Conservation (phyloP, 192 early-diverging fungal species). For the Umbelopsis ramanniana region DNA sequence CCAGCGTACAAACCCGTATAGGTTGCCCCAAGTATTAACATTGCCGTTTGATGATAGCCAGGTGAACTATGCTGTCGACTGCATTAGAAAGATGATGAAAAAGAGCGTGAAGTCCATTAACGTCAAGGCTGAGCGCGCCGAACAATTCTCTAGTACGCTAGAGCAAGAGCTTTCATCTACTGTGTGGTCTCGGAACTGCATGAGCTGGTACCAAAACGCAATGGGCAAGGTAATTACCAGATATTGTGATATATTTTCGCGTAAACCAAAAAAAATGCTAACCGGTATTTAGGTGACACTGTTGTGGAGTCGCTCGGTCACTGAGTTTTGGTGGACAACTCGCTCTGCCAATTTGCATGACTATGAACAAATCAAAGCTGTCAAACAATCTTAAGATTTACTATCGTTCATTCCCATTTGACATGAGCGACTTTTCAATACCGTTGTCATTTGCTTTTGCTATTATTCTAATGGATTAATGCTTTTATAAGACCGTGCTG, state of each 20-base stretch:
- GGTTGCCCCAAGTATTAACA: not conserved
- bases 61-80: slow-evolving; percentile 49
- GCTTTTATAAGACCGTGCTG: not conserved
- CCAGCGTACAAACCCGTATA: not conserved
- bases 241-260: too few relatives aligned
- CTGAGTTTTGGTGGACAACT: slow-evolving; percentile 12
- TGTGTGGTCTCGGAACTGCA: slow-evolving; percentile 55
- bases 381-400: not conserved
- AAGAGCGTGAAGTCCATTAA: slow-evolving; percentile 47
- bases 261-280: too few relatives aligned
- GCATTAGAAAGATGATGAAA: slow-evolving; percentile 45
- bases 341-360: not conserved
- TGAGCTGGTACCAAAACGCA: slow-evolving; percentile 55
- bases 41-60: slow-evolving; percentile 49
- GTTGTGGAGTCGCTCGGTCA: slow-evolving; percentile 4
- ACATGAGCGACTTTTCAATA: too few relatives aligned
- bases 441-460: not conserved
- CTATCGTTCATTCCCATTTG: not conserved
- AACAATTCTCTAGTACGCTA: slow-evolving; percentile 33
- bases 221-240: slow-evolving; percentile 28
- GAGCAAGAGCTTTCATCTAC: slow-evolving; percentile 43
- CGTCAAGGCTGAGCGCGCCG: slow-evolving; percentile 35
- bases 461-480: not conserved
- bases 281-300: not conserved
- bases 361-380: slow-evolving; percentile 18